Evolutionary conservation across 768 basidiomycete species (phyloP), one percentile per base, ranked within the genome.

Genomic region (Pleurotus tuber-regium): DNA sequence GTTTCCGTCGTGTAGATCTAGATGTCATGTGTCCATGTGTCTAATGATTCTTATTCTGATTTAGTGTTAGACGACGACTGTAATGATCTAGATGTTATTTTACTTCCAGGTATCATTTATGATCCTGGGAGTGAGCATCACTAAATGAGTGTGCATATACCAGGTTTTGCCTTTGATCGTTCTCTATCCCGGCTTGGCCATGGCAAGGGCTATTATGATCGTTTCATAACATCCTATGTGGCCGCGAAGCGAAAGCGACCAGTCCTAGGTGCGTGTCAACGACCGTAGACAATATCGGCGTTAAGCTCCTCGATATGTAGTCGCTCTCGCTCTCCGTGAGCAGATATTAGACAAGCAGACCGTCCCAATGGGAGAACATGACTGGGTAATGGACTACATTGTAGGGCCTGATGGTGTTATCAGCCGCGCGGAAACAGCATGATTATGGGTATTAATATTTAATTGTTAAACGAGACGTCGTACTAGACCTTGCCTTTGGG

Each of bases 171-270:
- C 8, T 92, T 91, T 57, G 89, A 91, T 67, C 72, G 70, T 35
- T 76, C 77, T 12, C 63, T 85, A 49, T 82, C 82, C 42, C 82
- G 89, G 25, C 75, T 92, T 24, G 89, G 89, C 8, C 87, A 90
- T 57, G 89, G 89, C 19, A 92, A 87, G 64, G 89, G 89, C 4
- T 90, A 87, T 67, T 92, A 92, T 58, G 89, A 92, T 67, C 73
- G 76, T 11, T 92, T 88, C 66, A 70, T 92, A 29, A 66, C 80
- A 2, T 64, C 73, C 1, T 89, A 89, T 53, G 63, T 71, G 25
- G 60, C 69, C 11, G 69, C 67, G 48, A 70, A 71, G 21, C 68
- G 70, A 53, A 67, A 68, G 19, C 72, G 68, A 50, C 85, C 89
- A 1, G 57, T 84, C 25, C 73, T 90, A 48, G 81, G 89, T 89